Conservation (phyloP, 2,329 filamentous ascomycete genomes). For the Sclerotinia sclerotiorum region DNA sequence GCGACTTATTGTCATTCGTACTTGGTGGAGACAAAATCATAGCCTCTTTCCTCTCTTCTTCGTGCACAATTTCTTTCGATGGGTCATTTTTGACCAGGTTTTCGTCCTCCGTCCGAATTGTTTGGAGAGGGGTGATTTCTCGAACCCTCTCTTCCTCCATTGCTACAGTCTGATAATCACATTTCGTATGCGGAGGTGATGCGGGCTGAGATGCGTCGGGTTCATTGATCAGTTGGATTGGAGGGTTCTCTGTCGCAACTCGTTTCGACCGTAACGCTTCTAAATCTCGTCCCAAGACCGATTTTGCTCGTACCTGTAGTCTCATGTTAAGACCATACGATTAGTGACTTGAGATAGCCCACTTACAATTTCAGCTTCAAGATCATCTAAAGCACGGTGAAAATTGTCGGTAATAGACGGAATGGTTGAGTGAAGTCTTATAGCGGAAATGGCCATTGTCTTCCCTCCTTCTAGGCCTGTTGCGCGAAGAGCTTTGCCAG, state of each 20-base stretch:
- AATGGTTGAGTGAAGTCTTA: constrained; percentile 33
- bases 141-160: constrained; percentile 30
- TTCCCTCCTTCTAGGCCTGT: constrained; percentile 49
- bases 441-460: constrained; percentile 38
- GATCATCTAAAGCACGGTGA: constrained; percentile 54
- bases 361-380: constrained; percentile 59
- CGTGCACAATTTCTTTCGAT: constrained; percentile 24
- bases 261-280: constrained; percentile 41
- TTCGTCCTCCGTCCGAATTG: constrained; percentile 7
- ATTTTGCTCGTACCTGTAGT: constrained; percentile 52
- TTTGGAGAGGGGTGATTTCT: constrained; percentile 1
- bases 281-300: constrained; percentile 55
- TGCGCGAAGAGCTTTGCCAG: constrained; percentile 55
- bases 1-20: constrained; percentile 25
- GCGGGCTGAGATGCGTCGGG: constrained; percentile 33
- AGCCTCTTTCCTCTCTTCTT: constrained; percentile 15
- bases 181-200: not conserved
- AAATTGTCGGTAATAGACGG: constrained; percentile 39
- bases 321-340: constrained; percentile 20
- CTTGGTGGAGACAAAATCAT: constrained; percentile 32
- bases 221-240: constrained; percentile 26
- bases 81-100: constrained; percentile 22
- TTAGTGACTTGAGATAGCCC: not conserved
- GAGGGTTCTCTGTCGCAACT: constrained; percentile 36
- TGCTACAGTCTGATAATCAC: constrained; percentile 22